phyloP scores from a whole-genome alignment of 106 monocot species.

The Amphibolis antarctica region DNA sequence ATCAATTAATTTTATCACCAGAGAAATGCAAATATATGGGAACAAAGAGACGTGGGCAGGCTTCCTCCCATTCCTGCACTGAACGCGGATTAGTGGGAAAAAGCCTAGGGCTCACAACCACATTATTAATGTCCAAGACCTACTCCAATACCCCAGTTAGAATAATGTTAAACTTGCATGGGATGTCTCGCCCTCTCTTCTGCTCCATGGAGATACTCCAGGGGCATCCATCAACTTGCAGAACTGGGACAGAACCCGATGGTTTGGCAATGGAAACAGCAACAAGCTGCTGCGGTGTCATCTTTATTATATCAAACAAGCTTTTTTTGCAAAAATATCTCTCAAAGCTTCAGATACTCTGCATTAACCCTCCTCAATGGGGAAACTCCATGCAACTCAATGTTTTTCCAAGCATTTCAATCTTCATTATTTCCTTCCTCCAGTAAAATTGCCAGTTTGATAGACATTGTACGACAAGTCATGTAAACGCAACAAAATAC shows the following conservation, averaged over 20 bases:
- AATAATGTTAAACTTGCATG: neutral
- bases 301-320: neutral
- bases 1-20: neutral
- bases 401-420: neutral
- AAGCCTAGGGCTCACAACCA: conserved; percentile 6
- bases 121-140: neutral
- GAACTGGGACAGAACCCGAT: neutral
- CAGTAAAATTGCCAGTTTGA: too few relatives aligned
- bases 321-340: neutral
- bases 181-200: neutral
- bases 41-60: conserved; percentile 1
- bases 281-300: neutral
- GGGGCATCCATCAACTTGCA: neutral
- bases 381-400: too few relatives aligned
- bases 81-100: neutral
- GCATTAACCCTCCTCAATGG: neutral
- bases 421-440: too few relatives aligned
- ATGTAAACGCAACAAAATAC: too few relatives aligned
- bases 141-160: neutral
- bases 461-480: too few relatives aligned
- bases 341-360: neutral
- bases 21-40: neutral
- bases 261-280: neutral
- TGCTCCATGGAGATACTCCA: neutral
- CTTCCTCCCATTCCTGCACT: conserved; percentile 1